phyloP scores from a whole-genome alignment of 1,284 basidiomycete genomes.

The Ustilago trichophora region DNA sequence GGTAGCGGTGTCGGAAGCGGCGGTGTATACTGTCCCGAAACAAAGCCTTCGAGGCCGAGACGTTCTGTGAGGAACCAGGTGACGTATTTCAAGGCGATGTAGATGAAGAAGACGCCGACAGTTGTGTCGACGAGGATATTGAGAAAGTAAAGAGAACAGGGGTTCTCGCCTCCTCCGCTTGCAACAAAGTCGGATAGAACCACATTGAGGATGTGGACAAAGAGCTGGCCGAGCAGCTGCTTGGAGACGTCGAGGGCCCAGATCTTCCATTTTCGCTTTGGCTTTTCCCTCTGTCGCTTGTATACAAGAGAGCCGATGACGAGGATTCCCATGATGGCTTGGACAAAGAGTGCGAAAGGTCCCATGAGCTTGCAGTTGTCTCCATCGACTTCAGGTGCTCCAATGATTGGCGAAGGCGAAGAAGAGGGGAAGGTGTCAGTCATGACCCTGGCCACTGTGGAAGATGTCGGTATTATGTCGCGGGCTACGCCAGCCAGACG shows the following conservation, averaged over 20 bases:
- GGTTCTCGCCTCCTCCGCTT: constrained; percentile 49
- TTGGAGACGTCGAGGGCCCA: constrained; percentile 73
- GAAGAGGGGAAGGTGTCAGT: constrained; percentile 10
- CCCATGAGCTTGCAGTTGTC: constrained; percentile 58
- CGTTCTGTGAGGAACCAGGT: constrained; percentile 77
- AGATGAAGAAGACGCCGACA: constrained; percentile 85
- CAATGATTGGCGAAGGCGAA: constrained; percentile 21
- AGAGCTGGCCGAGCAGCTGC: constrained; percentile 89
- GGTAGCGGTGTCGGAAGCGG: constrained; percentile 16
- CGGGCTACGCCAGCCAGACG: constrained; percentile 11
- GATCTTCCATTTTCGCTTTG: constrained; percentile 88
- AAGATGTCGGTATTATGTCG: constrained; percentile 9
- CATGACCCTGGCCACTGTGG: constrained; percentile 4
- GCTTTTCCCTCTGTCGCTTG: constrained; percentile 86
- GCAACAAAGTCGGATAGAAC: constrained; percentile 67
- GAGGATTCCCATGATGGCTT: constrained; percentile 84
- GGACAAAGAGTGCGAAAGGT: constrained; percentile 69
- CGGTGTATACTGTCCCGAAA: constrained; percentile 79
- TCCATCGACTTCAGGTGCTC: constrained; percentile 47
- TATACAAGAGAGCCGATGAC: constrained; percentile 84
- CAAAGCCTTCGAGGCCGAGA: constrained; percentile 78
- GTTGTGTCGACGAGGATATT: constrained; percentile 95
- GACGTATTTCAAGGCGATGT: constrained; percentile 76
- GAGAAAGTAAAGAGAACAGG: constrained; percentile 77
- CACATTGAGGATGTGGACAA: constrained; percentile 87